These are phyloP conservation scores for Stephania cephalantha DNA, from an alignment of 164 flowering plant genomes.

Conservation along the genomic window DNA sequence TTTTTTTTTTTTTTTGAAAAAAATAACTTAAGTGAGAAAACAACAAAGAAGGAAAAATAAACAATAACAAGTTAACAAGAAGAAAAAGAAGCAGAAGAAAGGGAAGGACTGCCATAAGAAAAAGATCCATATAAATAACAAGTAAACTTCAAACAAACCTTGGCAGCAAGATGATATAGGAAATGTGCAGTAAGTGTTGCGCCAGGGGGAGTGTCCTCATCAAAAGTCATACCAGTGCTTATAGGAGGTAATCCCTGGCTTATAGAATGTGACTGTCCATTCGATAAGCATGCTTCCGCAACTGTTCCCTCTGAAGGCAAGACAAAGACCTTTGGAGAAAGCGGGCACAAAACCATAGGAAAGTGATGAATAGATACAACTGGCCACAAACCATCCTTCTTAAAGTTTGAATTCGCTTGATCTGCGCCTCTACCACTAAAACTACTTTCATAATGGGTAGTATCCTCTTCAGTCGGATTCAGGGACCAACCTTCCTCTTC, in stretches of 20 bases:
- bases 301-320: slow-evolving; percentile 90
- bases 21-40: slow-evolving; percentile 4
- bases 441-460: slow-evolving; percentile 23
- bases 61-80: background rate
- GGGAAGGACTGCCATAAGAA: background rate
- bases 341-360: slow-evolving; percentile 81
- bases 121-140: slow-evolving; percentile 2
- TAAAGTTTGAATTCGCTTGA: slow-evolving; percentile 19
- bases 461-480: slow-evolving; percentile 35
- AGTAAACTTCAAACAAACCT: slow-evolving; percentile 36
- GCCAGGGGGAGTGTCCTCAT: slow-evolving; percentile 82
- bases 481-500: slow-evolving; percentile 68
- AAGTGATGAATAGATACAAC: slow-evolving; percentile 76
- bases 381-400: slow-evolving; percentile 37
- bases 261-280: slow-evolving; percentile 56
- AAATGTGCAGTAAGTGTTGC: slow-evolving; percentile 85
- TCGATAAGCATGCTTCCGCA: slow-evolving; percentile 75
- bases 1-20: slow-evolving; percentile 19
- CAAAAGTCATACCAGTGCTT: slow-evolving; percentile 49
- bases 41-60: background rate
- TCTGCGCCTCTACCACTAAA: slow-evolving; percentile 24
- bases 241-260: slow-evolving; percentile 87
- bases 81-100: background rate
- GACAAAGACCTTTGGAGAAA: slow-evolving; percentile 80
- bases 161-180: slow-evolving; percentile 82